phyloP scores from a whole-genome alignment of 1,284 basidiomycete species.

The Puccinia triticina region DNA sequence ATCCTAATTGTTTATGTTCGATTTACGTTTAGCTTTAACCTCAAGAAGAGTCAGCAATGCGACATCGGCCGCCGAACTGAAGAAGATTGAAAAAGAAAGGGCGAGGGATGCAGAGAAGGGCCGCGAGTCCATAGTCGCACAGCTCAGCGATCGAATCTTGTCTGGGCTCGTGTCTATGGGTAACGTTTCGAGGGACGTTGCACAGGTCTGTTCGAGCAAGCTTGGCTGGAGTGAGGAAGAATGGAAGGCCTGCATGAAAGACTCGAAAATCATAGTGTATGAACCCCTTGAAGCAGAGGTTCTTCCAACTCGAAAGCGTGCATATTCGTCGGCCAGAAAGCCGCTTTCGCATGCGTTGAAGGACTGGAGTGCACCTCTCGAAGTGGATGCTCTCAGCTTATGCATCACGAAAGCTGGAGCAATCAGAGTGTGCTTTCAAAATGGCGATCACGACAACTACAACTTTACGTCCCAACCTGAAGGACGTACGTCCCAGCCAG shows the following conservation, averaged over 20 bases:
- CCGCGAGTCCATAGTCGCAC: background rate
- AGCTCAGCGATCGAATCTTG: background rate
- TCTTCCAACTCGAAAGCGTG: background rate
- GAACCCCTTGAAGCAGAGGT: background rate
- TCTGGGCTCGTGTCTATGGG: background rate
- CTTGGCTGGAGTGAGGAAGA: conserved; percentile 14
- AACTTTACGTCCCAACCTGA: background rate
- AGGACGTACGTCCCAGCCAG: no score
- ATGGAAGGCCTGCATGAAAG: conserved; percentile 1
- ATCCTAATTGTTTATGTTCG: background rate
- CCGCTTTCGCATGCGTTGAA: background rate
- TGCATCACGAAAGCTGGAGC: conserved; percentile 21
- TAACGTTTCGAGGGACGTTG: background rate
- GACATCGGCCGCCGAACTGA: background rate
- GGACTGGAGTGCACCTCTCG: background rate
- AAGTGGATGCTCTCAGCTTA: conserved; percentile 10
- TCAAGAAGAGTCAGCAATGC: background rate
- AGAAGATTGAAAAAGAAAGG: background rate
- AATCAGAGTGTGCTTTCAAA: background rate
- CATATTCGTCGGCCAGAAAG: background rate
- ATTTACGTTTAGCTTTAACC: background rate
- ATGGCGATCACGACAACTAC: background rate
- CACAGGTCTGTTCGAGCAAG: background rate
- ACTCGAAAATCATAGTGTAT: background rate
- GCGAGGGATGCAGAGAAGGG: background rate